A percentile compares a stretch with the other conserved stretches of the same genome.
Conservation (phyloP, 306 rosid genomes). For the Casuarina equisetifolia region DNA sequence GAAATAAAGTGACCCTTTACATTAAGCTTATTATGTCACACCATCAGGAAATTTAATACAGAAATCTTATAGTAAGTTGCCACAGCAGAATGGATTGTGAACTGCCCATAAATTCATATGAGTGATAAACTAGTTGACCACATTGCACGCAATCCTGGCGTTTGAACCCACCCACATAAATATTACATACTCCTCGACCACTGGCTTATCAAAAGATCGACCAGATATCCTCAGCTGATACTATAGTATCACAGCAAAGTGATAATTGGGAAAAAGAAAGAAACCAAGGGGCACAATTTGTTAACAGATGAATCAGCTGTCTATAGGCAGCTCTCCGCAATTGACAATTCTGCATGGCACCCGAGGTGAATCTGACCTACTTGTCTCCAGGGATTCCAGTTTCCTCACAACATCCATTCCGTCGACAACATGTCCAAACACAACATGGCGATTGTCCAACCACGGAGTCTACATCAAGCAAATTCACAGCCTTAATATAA, state of each 20-base stretch:
- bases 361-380: conserved; percentile 69
- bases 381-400: conserved; percentile 79
- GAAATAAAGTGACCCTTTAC: conserved; percentile 8
- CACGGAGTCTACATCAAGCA: conserved; percentile 74
- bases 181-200: background rate
- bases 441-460: conserved; percentile 92
- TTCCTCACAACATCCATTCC: conserved; percentile 71
- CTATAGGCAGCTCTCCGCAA: conserved; percentile 66
- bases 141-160: background rate
- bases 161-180: background rate
- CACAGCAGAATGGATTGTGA: conserved; percentile 1
- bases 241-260: background rate
- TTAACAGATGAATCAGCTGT: conserved; percentile 39
- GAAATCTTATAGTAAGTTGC: background rate
- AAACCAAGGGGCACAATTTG: conserved; percentile 17
- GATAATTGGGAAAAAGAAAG: conserved; percentile 25
- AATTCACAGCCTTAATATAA: conserved; percentile 23
- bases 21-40: background rate
- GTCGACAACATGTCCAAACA: conserved; percentile 75
- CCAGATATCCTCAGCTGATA: background rate
- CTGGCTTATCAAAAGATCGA: background rate
- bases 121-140: background rate
- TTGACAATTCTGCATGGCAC: conserved; percentile 77
- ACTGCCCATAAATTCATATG: background rate
- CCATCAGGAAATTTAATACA: background rate